Evolutionary conservation across 2,329 filamentous ascomycete genomes (phyloP).

Genomic region (Monilinia fructigena): DNA sequence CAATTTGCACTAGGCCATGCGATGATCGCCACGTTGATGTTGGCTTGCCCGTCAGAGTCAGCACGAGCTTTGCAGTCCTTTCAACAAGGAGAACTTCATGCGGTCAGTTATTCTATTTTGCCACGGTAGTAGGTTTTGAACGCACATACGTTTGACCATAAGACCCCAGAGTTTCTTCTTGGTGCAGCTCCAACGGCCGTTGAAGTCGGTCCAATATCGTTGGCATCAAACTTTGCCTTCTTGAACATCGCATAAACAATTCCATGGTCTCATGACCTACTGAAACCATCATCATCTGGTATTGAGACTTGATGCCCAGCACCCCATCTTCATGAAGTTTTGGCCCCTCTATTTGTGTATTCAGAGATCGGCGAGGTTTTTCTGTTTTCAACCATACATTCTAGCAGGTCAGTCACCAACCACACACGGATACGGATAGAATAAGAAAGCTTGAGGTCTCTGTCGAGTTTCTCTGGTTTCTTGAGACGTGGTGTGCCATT

Average conservation of each 20-base stretch:
- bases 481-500: no score
- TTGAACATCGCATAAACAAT: no score
- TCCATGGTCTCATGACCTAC: no score
- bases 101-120: no score
- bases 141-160: no score
- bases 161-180: not conserved
- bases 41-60: not conserved
- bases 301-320: not conserved
- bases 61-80: not conserved
- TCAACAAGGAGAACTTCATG: not conserved
- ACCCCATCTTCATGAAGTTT: not conserved
- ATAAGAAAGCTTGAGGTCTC: no score
- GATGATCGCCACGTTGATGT: not conserved
- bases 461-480: no score
- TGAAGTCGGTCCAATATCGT: not conserved
- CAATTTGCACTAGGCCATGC: constrained; percentile 48
- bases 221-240: no score
- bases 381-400: not conserved
- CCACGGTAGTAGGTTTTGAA: no score
- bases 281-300: not conserved
- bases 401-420: not conserved
- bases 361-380: not conserved
- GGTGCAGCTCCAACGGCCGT: not conserved
- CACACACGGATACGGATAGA: no score
- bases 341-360: not conserved